Evolutionary conservation across 495 filamentous ascomycete species (phyloP).

Genomic region (Xylaria telfairii): DNA sequence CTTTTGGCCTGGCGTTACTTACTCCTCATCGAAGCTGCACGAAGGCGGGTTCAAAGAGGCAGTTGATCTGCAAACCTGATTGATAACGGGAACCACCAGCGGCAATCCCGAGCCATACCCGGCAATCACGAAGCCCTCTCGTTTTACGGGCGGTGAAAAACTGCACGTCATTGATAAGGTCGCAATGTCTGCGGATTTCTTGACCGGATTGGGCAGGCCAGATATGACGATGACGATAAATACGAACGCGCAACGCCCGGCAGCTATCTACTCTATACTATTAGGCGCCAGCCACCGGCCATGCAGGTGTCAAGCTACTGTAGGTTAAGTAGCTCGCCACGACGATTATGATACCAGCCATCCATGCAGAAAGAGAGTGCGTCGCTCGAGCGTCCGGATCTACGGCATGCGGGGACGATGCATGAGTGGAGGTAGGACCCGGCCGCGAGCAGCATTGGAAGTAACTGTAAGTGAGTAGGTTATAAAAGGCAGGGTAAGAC

Average conservation of each 20-base stretch:
- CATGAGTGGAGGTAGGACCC: constrained; percentile 1
- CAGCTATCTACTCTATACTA: too few relatives aligned
- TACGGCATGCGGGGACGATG: not conserved
- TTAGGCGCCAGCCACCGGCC: too few relatives aligned
- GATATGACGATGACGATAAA: too few relatives aligned
- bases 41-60: constrained; percentile 7
- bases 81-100: constrained; percentile 9
- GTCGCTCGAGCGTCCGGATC: not conserved
- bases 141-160: not conserved
- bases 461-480: not conserved
- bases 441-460: constrained; percentile 11
- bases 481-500: constrained; percentile 11
- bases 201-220: constrained; percentile 13
- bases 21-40: constrained; percentile 8
- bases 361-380: too few relatives aligned
- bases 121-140: not conserved
- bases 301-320: not conserved
- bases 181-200: not conserved
- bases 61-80: constrained; percentile 16
- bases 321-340: too few relatives aligned
- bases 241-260: not conserved
- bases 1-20: not conserved
- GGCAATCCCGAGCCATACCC: constrained; percentile 19
- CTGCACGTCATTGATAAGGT: constrained; percentile 19
- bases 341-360: not conserved